Conservation (phyloP, 2,329 filamentous ascomycete genomes). For the Sarocladium strictum region DNA sequence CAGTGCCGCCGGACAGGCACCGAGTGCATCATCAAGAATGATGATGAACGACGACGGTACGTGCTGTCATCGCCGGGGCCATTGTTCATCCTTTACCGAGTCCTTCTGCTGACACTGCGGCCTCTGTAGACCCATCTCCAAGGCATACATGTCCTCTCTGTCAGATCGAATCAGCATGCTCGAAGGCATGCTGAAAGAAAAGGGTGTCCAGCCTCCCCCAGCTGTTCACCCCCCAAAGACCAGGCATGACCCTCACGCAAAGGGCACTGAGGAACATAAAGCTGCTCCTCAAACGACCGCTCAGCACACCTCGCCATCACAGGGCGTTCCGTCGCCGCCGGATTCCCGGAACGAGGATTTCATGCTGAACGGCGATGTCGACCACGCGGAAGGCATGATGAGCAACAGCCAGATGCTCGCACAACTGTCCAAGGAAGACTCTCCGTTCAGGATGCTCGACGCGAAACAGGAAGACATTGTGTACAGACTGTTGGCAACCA, state of each 20-base stretch:
- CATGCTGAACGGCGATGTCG: slow-evolving; percentile 18
- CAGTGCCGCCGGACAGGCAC: slow-evolving; percentile 46
- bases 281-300: not conserved
- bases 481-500: slow-evolving; percentile 40
- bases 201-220: slow-evolving; percentile 42
- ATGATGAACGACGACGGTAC: slow-evolving; percentile 49
- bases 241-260: slow-evolving; percentile 28
- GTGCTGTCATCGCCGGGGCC: slow-evolving; percentile 13
- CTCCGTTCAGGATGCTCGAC: slow-evolving; percentile 28
- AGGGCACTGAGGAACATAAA: slow-evolving; percentile 11
- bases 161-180: slow-evolving; percentile 47
- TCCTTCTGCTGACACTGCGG: slow-evolving; percentile 11
- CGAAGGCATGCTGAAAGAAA: slow-evolving; percentile 44
- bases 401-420: slow-evolving; percentile 14
- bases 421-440: slow-evolving; percentile 20
- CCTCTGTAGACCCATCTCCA: slow-evolving; percentile 44
- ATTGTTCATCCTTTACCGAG: not conserved
- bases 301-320: slow-evolving; percentile 13
- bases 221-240: slow-evolving; percentile 49
- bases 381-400: slow-evolving; percentile 17
- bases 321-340: slow-evolving; percentile 23
- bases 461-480: slow-evolving; percentile 41
- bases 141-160: slow-evolving; percentile 52
- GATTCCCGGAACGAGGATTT: slow-evolving; percentile 28
- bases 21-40: slow-evolving; percentile 50